Evolutionary conservation across 208 protist genomes (phyloP), one percentile per base, ranked within the genome.

Genomic region (Acanthamoeba healyi): DNA sequence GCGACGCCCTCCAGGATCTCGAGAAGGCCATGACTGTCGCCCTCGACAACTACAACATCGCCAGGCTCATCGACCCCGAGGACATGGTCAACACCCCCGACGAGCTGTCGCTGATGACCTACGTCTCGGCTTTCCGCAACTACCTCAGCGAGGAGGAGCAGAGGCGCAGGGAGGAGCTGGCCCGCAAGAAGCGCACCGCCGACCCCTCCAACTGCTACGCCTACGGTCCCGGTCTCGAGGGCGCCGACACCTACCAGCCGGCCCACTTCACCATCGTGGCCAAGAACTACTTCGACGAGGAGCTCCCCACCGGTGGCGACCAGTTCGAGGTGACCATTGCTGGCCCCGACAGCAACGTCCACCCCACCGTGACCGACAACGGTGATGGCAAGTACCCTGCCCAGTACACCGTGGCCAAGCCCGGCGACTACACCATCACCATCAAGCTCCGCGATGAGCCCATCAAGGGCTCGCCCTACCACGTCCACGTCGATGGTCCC

Each of bases 91-190:
- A 94, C 32, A 49, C 77, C 19, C 92, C 94, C 84, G 96, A 97
- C 88, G 96, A 97, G 49, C 91, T 96, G 15, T 97, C 96, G 19
- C 82, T 97, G 10, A 96, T 97, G 61, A 97, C 96, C 72, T 97
- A 97, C 86, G 84, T 97, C 22, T 94, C 94, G 22, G 93, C 93
- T 54, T 97, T 97, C 81, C 51, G 94, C 56, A 94, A 96, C 84
- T 95, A 95, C 61, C 87, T 93, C 67, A 84, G 90, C 72, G 90
- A 94, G 65, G 90, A 94, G 90, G 90, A 94, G 90, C 51, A 54
- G 44, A 32, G 72, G n/a, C 56, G 42, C 40, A 12, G 90, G 22
- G 90, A 94, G 70, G 90, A 94, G 70, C 90, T 94, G n/a, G 90
- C 90, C 90, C 40, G 90, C 44, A 94, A 94, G 90, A 94, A 94